Base-by-base conservation (phyloP, 352 stramenopile species). In the Elongisporangium anandrum region DNA sequence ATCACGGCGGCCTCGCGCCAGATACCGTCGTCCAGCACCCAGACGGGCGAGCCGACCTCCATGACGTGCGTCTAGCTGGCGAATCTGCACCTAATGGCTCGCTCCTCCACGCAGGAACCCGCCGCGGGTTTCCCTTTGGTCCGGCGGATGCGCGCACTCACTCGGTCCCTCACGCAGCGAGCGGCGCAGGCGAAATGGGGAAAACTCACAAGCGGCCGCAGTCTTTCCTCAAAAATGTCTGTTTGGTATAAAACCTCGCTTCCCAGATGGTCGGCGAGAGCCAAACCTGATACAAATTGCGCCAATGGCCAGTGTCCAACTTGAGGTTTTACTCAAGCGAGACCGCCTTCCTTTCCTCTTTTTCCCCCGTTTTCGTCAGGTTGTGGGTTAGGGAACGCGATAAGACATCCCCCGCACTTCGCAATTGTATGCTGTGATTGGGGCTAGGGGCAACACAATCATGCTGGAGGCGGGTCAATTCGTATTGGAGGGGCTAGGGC, bases 1-100 rank as follows among this genome's bases (percentile, higher is more conserved):
- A 84, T 26, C 19, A 94, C 80, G 9, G 84, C 70, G n/a, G 83
- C 85, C 39, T 88, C 81, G 59, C 76, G 78, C 85, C 85, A 94
- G 45, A 90, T n/a, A 26, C 79, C 64, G 49, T 75, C 64, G 53
- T 88, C 73, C 49, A 91, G 82, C 61, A 88, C 81, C 85, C 85
- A 94, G 50, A 94, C 81, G 39, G 81, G 65, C 17, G 82, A 68
- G 19, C 85, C 80, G 54, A 86, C 71, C 54, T 94, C 82, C 85
- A 94, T 94, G 1, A 19, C 26, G 34, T 45, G 34, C 34, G 34
- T 45, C 34, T 45, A 45, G 34, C 34, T 45, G 34, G 2, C 34
- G 34, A 17, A 45, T 45, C 13, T 45, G 34, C 34, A 45, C 34
- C 34, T 45, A 45, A 45, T 45, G 34, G 34, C 34, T 45, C 34